Evolutionary conservation across 164 flowering plant genomes (phyloP).

Genomic region (Brasenia schreberi): DNA sequence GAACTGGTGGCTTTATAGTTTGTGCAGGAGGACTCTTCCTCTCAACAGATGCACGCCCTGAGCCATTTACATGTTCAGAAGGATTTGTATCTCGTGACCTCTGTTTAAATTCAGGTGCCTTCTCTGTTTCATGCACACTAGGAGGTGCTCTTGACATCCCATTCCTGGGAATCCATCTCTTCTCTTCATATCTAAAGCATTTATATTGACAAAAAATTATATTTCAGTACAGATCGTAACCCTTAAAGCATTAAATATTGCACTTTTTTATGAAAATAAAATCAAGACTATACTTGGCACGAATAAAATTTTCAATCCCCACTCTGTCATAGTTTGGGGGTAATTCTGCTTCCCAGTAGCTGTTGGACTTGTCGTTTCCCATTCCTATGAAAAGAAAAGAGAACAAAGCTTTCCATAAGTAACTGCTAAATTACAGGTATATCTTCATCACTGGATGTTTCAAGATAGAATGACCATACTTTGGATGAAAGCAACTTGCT

Average conservation of each 20-base stretch:
- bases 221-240: background rate
- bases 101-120: conserved; percentile 25
- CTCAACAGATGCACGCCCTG: conserved; percentile 34
- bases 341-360: conserved; percentile 91
- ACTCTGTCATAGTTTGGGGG: conserved; percentile 90
- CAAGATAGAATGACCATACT: conserved; percentile 28
- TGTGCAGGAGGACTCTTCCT: conserved; percentile 27
- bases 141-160: conserved; percentile 43
- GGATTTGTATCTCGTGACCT: conserved; percentile 32
- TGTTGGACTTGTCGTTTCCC: conserved; percentile 84
- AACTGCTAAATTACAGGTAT: background rate
- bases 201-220: no score
- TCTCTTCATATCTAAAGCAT: conserved; percentile 73
- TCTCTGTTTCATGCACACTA: conserved; percentile 29
- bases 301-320: conserved; percentile 90
- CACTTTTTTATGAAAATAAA: background rate
- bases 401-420: background rate
- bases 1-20: conserved; percentile 34
- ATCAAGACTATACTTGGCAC: conserved; percentile 64
- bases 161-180: conserved; percentile 82
- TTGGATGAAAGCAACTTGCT: conserved; percentile 92
- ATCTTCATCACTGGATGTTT: background rate
- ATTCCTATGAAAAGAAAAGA: conserved; percentile 33
- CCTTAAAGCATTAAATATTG: background rate
- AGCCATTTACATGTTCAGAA: conserved; percentile 16